Evolutionary conservation across 2,329 filamentous ascomycete species (phyloP).

Genomic region (Fusarium sp.): DNA sequence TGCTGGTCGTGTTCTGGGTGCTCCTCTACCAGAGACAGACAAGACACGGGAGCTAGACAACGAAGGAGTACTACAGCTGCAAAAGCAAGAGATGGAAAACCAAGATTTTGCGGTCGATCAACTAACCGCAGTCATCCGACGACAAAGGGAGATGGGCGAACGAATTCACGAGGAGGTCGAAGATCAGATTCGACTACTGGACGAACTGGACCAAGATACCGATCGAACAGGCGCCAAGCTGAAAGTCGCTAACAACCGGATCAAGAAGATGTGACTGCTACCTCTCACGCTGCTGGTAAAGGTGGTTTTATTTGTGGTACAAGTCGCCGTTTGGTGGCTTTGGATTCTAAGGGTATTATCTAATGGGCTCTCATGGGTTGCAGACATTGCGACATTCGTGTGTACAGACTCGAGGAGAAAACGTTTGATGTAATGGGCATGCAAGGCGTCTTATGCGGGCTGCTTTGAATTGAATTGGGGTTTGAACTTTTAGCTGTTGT

Average conservation of each 20-base stretch:
- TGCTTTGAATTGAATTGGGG: slow-evolving; percentile 5
- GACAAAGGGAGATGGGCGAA: slow-evolving; percentile 82
- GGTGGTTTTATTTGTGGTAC: slow-evolving; percentile 43
- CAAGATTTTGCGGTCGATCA: slow-evolving; percentile 80
- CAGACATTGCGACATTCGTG: slow-evolving; percentile 43
- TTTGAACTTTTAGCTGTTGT: slow-evolving; percentile 1
- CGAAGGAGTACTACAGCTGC: slow-evolving; percentile 76
- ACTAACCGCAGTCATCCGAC: slow-evolving; percentile 74
- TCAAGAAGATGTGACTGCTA: slow-evolving; percentile 70
- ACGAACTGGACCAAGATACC: slow-evolving; percentile 72
- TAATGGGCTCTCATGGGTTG: slow-evolving; percentile 44
- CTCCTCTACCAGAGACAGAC: slow-evolving; percentile 78
- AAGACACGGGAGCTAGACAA: slow-evolving; percentile 83
- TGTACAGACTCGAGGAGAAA: slow-evolving; percentile 30
- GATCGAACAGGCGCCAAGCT: slow-evolving; percentile 76
- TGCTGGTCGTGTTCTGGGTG: slow-evolving; percentile 76
- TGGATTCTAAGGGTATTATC: slow-evolving; percentile 43
- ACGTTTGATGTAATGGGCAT: slow-evolving; percentile 18
- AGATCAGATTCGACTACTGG: slow-evolving; percentile 76
- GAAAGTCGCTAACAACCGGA: slow-evolving; percentile 77
- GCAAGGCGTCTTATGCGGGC: slow-evolving; percentile 34
- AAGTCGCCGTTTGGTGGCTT: slow-evolving; percentile 47
- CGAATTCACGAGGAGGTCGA: slow-evolving; percentile 80
- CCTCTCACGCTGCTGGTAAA: slow-evolving; percentile 41
- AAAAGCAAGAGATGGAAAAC: slow-evolving; percentile 77